Evolutionary conservation across 805 yeast genomes (phyloP).

Genomic region (Candida quercuum): DNA sequence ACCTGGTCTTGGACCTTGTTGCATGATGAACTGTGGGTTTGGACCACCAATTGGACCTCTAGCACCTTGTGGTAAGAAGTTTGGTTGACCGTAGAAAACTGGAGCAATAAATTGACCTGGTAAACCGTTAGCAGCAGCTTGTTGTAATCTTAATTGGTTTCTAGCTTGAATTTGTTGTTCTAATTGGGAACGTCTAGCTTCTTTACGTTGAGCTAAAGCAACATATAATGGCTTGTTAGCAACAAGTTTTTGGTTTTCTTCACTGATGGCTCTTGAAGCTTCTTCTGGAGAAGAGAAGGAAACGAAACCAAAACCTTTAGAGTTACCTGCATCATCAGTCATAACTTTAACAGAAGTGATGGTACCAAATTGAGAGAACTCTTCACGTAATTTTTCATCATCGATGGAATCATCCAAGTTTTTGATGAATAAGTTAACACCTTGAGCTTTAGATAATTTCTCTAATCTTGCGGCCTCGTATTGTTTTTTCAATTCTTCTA

Average conservation of each 20-base stretch:
- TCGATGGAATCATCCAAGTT: conserved; percentile 92
- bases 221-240: conserved; percentile 95
- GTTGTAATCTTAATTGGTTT: conserved; percentile 97
- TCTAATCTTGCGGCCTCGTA: conserved; percentile 90
- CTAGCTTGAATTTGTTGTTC: conserved; percentile 98
- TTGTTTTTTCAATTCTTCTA: conserved; percentile 91
- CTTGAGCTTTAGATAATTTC: conserved; percentile 90
- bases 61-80: conserved; percentile 76
- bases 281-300: conserved; percentile 97
- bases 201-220: conserved; percentile 98
- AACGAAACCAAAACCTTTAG: conserved; percentile 98
- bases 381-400: conserved; percentile 88
- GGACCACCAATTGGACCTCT: conserved; percentile 83
- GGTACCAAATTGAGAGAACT: conserved; percentile 87
- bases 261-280: conserved; percentile 97
- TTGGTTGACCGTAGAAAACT: conserved; percentile 67
- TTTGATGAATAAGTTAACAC: conserved; percentile 94
- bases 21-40: conserved; percentile 74
- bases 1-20: conserved; percentile 60
- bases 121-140: conserved; percentile 82
- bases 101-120: conserved; percentile 83
- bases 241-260: conserved; percentile 96
- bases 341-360: conserved; percentile 95
- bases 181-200: conserved; percentile 93
- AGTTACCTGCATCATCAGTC: conserved; percentile 91